A percentile compares a stretch with the other conserved stretches of the same genome.
These are phyloP conservation scores for Clonostachys chloroleuca DNA, from an alignment of 2,329 filamentous ascomycete species.

Conservation along the genomic window DNA sequence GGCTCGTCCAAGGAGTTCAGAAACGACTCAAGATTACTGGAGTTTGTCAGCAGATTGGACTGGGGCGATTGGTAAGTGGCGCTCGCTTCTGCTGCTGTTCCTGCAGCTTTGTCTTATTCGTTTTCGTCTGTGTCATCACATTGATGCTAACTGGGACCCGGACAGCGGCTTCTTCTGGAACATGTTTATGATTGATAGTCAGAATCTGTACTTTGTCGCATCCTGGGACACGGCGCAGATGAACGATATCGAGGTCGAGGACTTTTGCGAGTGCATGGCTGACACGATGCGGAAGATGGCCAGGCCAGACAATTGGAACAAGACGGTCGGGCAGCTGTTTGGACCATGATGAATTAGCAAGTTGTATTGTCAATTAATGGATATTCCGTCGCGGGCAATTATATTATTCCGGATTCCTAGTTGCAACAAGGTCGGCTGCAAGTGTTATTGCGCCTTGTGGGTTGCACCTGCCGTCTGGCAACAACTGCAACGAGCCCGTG, in stretches of 20 bases:
- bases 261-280: conserved; percentile 18
- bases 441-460: too few relatives aligned
- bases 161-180: conserved; percentile 30
- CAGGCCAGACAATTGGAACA: conserved; percentile 17
- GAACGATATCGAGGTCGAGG: conserved; percentile 21
- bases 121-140: too few relatives aligned
- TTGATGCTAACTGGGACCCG: neutral
- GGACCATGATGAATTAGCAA: conserved; percentile 6
- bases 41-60: conserved; percentile 24
- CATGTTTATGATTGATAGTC: conserved; percentile 24
- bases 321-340: conserved; percentile 7
- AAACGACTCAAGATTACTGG: conserved; percentile 13
- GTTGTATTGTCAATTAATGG: too few relatives aligned
- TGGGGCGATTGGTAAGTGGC: conserved; percentile 29
- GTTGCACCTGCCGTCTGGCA: too few relatives aligned
- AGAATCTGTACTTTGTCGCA: conserved; percentile 25
- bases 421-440: too few relatives aligned
- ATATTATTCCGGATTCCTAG: too few relatives aligned
- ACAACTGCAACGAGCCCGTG: too few relatives aligned
- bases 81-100: neutral
- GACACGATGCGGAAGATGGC: conserved; percentile 20
- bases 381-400: too few relatives aligned
- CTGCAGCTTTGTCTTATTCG: neutral
- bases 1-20: conserved; percentile 7
- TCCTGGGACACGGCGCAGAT: conserved; percentile 35